A percentile compares a stretch with the other conserved stretches of the same genome.
Conservation (phyloP, 169 alveolate genomes). For the Plasmodium inui region DNA sequence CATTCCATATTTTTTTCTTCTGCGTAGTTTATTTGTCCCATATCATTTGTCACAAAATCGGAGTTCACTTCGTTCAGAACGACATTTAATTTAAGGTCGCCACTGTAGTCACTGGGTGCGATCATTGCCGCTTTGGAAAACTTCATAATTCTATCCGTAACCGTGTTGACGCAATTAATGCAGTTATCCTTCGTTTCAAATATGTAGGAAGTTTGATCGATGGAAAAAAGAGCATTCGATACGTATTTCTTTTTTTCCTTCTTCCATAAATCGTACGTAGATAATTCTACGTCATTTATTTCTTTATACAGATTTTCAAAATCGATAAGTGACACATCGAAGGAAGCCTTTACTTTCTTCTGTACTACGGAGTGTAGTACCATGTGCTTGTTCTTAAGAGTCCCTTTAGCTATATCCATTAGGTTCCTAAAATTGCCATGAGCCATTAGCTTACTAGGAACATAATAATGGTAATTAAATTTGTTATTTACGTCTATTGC, state of each 20-base stretch:
- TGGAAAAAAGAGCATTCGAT: conserved; percentile 55
- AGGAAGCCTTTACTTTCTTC: conserved; percentile 26
- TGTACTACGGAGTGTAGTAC: neutral
- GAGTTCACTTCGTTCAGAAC: conserved; percentile 47
- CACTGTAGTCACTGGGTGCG: neutral
- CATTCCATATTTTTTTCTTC: conserved; percentile 20
- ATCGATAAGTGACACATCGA: conserved; percentile 49
- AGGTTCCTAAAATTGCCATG: conserved; percentile 47
- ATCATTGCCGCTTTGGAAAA: conserved; percentile 31
- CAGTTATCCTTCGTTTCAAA: conserved; percentile 72
- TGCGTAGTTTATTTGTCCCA: conserved; percentile 6
- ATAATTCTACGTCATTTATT: conserved; percentile 58
- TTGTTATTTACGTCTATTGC: conserved; percentile 56
- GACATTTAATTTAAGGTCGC: conserved; percentile 30
- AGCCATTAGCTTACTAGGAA: conserved; percentile 61
- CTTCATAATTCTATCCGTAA: conserved; percentile 61
- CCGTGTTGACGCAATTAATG: conserved; percentile 70
- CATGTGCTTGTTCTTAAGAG: conserved; percentile 27
- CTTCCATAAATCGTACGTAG: conserved; percentile 73
- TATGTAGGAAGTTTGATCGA: conserved; percentile 70
- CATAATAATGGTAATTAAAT: conserved; percentile 69
- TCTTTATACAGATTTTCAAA: conserved; percentile 63
- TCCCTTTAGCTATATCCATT: conserved; percentile 25
- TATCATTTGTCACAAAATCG: conserved; percentile 33
- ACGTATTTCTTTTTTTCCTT: conserved; percentile 70